Percentiles rank a stretch among this genome's conserved stretches.
Evolutionary conservation across 2,329 filamentous ascomycete genomes (phyloP).

Genomic region (Aspergillus hiratsukae): DNA sequence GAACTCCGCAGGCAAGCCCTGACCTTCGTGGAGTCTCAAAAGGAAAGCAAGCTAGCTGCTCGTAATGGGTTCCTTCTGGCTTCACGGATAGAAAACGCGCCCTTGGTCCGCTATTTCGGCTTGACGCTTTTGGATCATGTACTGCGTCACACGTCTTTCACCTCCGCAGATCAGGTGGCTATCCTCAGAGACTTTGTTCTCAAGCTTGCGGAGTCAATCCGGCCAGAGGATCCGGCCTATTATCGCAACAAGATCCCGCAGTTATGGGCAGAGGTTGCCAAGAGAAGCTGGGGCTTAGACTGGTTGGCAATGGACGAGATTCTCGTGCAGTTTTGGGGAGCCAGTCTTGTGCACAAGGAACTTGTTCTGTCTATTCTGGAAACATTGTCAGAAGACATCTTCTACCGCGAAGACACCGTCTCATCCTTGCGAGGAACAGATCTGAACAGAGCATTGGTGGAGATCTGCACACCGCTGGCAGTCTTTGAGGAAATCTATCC

Average conservation of each 20-base stretch:
- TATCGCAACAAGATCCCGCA: slow-evolving; percentile 90
- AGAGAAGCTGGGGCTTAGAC: slow-evolving; percentile 84
- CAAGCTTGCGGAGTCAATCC: slow-evolving; percentile 67
- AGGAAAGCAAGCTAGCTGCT: slow-evolving; percentile 72
- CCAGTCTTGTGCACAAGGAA: slow-evolving; percentile 65
- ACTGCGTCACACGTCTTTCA: slow-evolving; percentile 77
- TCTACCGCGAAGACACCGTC: slow-evolving; percentile 82
- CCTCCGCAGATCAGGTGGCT: slow-evolving; percentile 60
- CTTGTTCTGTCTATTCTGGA: slow-evolving; percentile 86
- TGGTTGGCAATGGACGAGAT: slow-evolving; percentile 94
- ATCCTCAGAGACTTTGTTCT: slow-evolving; percentile 73
- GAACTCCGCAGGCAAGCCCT: slow-evolving; percentile 77
- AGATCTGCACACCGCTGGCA: slow-evolving; percentile 79
- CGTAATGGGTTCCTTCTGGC: slow-evolving; percentile 81
- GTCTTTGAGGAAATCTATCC: slow-evolving; percentile 74
- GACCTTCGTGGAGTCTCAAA: slow-evolving; percentile 78
- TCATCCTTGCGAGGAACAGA: slow-evolving; percentile 77
- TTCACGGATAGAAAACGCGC: slow-evolving; percentile 66
- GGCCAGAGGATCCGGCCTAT: slow-evolving; percentile 70
- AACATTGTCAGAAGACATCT: slow-evolving; percentile 88
- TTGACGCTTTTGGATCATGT: slow-evolving; percentile 87
- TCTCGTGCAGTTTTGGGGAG: slow-evolving; percentile 73
- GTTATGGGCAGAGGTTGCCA: slow-evolving; percentile 91
- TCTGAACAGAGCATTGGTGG: slow-evolving; percentile 83
- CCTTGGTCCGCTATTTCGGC: slow-evolving; percentile 87